A percentile compares a stretch with the other conserved stretches of the same genome.
Evolutionary conservation across 345 rosid genomes (phyloP).

Genomic region (Eucalyptus camaldulensis): DNA sequence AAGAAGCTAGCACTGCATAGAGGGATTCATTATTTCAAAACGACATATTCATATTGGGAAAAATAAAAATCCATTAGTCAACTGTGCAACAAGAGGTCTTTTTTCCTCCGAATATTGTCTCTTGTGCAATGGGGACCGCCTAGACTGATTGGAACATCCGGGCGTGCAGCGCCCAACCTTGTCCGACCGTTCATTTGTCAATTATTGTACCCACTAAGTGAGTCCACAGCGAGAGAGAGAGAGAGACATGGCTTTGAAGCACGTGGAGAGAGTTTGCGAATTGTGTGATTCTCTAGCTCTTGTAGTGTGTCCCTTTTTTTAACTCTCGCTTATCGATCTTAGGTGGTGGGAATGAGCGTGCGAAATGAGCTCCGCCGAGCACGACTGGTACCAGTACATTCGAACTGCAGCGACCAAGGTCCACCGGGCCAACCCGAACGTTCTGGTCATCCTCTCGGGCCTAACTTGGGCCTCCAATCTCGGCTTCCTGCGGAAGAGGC

Average conservation of each 20-base stretch:
- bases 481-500: slow-evolving; percentile 4
- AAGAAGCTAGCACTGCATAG: neutral
- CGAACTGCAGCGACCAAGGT: slow-evolving; percentile 16
- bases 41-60: neutral
- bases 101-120: neutral
- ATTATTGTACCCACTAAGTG: neutral
- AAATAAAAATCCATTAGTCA: neutral
- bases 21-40: neutral
- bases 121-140: neutral
- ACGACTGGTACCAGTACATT: slow-evolving; percentile 15
- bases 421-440: slow-evolving; percentile 20
- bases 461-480: slow-evolving; percentile 16
- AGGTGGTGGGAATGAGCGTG: slow-evolving; percentile 22
- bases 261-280: neutral
- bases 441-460: slow-evolving; percentile 26
- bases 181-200: neutral
- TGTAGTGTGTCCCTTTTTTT: neutral
- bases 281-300: neutral
- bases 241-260: neutral
- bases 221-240: too few relatives aligned
- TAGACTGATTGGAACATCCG: neutral
- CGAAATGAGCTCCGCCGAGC: slow-evolving; percentile 29
- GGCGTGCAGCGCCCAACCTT: neutral
- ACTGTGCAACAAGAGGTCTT: neutral
- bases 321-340: neutral